Conservation (phyloP, 2,329 filamentous ascomycete genomes). For the Talaromyces sp. region DNA sequence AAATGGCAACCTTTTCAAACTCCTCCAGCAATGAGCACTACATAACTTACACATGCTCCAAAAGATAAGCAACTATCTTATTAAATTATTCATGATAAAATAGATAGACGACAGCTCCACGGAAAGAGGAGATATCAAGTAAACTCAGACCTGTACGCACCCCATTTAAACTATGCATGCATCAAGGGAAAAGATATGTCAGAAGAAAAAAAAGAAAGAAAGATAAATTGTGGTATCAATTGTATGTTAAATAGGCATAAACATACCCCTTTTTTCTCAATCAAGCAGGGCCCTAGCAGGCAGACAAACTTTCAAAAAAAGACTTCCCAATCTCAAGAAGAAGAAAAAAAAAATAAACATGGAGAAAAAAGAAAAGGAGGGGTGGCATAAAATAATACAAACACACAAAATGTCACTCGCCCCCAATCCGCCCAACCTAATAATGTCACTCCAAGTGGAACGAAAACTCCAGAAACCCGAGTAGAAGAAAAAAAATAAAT, state of each 20-base stretch:
- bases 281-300: background rate
- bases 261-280: background rate
- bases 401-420: background rate
- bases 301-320: background rate
- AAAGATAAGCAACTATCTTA: too few relatives aligned
- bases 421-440: constrained; percentile 5
- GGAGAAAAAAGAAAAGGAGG: constrained; percentile 16
- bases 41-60: too few relatives aligned
- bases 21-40: too few relatives aligned
- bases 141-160: too few relatives aligned
- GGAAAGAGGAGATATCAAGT: too few relatives aligned
- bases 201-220: background rate
- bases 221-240: constrained; percentile 6
- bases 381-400: background rate
- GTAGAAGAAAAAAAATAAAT: background rate
- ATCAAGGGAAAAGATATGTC: too few relatives aligned
- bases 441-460: background rate
- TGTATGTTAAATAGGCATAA: constrained; percentile 8
- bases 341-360: constrained; percentile 24
- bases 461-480: constrained; percentile 17
- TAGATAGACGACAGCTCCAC: too few relatives aligned
- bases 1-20: too few relatives aligned
- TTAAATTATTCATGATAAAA: too few relatives aligned
- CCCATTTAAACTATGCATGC: too few relatives aligned
- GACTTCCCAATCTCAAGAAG: background rate